A percentile compares a stretch with the other conserved stretches of the same genome.
Evolutionary conservation across 2,329 filamentous ascomycete genomes (phyloP).

Genomic region (Xylariaceae sp.): DNA sequence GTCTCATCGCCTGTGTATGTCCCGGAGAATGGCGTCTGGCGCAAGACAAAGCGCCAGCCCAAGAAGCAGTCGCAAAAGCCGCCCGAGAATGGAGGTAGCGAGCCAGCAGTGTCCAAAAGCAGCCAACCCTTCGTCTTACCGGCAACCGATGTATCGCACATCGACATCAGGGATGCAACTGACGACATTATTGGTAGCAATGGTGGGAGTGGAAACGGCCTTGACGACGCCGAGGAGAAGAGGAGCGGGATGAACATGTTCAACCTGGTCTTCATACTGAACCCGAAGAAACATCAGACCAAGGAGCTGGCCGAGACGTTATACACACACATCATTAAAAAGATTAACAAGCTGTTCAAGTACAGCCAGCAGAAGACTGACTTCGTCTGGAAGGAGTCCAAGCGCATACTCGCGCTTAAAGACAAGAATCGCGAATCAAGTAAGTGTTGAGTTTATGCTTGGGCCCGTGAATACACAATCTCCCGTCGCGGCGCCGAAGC

Average conservation of each 20-base stretch:
- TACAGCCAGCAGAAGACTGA: conserved; percentile 86
- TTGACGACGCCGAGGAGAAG: conserved; percentile 52
- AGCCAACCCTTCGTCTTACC: conserved; percentile 16
- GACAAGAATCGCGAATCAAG: conserved; percentile 67
- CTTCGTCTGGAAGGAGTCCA: conserved; percentile 89
- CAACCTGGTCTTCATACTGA: conserved; percentile 89
- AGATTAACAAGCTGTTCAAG: conserved; percentile 86
- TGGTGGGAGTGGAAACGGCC: conserved; percentile 19
- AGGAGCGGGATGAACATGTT: conserved; percentile 88
- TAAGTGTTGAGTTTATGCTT: conserved; percentile 32
- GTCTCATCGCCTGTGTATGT: conserved; percentile 82
- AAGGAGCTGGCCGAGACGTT: conserved; percentile 69
- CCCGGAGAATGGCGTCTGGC: conserved; percentile 72
- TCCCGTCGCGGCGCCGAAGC: neutral
- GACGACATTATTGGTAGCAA: conserved; percentile 32
- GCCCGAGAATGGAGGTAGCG: conserved; percentile 26
- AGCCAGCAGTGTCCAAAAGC: conserved; percentile 20
- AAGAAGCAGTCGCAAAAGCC: conserved; percentile 32
- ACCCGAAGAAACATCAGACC: conserved; percentile 72
- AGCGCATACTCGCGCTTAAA: conserved; percentile 74
- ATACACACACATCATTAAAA: conserved; percentile 85
- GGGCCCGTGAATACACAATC: neutral
- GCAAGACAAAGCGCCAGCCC: conserved; percentile 51
- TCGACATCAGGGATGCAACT: conserved; percentile 26
- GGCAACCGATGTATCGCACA: conserved; percentile 24